Evolutionary conservation across 2,329 filamentous ascomycete genomes (phyloP).

Genomic region (Sporothrix schenckii): DNA sequence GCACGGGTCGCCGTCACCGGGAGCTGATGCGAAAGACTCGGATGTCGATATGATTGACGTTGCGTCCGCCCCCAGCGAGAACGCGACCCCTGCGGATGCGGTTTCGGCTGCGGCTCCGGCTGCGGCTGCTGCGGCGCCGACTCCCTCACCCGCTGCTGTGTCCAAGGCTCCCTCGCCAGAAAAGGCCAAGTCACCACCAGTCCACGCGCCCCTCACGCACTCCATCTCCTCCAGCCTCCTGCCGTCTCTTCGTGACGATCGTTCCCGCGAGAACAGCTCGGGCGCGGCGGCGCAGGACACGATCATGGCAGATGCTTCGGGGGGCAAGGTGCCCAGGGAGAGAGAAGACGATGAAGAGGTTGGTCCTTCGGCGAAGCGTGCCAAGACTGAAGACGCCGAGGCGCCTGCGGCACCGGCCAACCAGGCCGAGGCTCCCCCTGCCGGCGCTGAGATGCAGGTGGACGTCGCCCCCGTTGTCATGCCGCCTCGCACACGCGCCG

Average conservation of each 20-base stretch:
- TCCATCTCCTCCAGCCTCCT: slow-evolving; percentile 33
- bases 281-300: slow-evolving; percentile 44
- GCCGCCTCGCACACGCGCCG: slow-evolving; percentile 40
- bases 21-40: slow-evolving; percentile 8
- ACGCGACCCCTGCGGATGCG: not conserved
- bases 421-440: not conserved
- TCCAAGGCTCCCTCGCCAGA: slow-evolving; percentile 20
- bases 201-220: slow-evolving; percentile 8
- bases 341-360: slow-evolving; percentile 72
- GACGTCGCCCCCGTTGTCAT: slow-evolving; percentile 37
- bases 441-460: slow-evolving; percentile 37
- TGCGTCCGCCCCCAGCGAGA: not conserved
- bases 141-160: not conserved
- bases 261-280: slow-evolving; percentile 41
- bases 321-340: slow-evolving; percentile 68
- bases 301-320: slow-evolving; percentile 50
- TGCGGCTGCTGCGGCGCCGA: not conserved
- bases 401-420: slow-evolving; percentile 31
- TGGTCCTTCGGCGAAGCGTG: slow-evolving; percentile 76
- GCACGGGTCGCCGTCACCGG: slow-evolving; percentile 5
- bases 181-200: slow-evolving; percentile 25
- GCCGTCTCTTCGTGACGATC: slow-evolving; percentile 39
- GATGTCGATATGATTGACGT: slow-evolving; percentile 41
- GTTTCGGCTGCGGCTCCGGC: not conserved
- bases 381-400: slow-evolving; percentile 60